Percentiles rank a stretch among this genome's conserved stretches.
phyloP scores from a whole-genome alignment of 1,284 basidiomycete genomes.

The Puccinia horiana region DNA sequence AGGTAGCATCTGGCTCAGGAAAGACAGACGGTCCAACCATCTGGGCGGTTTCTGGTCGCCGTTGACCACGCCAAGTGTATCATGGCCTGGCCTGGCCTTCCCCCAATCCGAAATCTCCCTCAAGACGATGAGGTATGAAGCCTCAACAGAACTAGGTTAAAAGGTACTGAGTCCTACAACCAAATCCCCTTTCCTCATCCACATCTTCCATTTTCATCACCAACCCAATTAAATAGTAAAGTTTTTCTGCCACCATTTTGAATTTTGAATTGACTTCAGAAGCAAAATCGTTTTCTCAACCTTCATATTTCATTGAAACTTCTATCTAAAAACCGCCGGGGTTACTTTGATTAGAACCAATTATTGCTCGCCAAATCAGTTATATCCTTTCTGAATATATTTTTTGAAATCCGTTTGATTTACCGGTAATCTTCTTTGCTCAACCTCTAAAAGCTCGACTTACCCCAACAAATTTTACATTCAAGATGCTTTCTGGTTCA shows the following conservation, averaged over 20 bases:
- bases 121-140: not conserved
- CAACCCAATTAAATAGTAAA: not conserved
- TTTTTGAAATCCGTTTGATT: not conserved
- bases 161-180: not conserved
- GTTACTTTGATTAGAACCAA: not conserved
- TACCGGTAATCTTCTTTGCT: not conserved
- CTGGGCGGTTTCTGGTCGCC: not conserved
- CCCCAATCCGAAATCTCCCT: not conserved
- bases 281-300: not conserved
- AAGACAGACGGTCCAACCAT: not conserved
- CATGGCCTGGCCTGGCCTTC: not conserved
- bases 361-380: not conserved
- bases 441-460: too few species aligned
- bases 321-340: not conserved
- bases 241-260: not conserved
- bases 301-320: not conserved
- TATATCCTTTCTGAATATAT: not conserved
- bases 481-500: constrained; percentile 11
- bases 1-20: not conserved
- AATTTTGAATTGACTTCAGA: constrained; percentile 12
- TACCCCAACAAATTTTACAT: not conserved
- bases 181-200: not conserved
- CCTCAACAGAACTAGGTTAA: not conserved
- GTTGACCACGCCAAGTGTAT: not conserved
- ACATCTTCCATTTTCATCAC: not conserved